Evolutionary conservation across 169 alveolate genomes (phyloP).

Genomic region (Eimeria zaria): DNA sequence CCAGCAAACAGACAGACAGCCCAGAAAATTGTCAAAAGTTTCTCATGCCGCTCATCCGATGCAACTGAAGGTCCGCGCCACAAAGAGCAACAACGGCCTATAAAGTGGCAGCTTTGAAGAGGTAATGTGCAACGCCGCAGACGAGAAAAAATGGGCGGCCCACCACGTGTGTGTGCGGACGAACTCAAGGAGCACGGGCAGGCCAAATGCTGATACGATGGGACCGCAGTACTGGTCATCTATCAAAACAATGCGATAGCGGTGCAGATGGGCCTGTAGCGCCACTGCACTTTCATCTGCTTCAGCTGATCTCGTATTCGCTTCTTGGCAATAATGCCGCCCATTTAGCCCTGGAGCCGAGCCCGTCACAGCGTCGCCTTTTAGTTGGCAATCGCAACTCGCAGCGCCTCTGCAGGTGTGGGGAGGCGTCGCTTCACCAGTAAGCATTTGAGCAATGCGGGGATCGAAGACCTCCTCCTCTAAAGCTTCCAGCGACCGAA

Average conservation of each 20-base stretch:
- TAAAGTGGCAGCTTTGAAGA: not conserved
- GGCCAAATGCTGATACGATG: slow-evolving; percentile 56
- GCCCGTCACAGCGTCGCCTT: not conserved
- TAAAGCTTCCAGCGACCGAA: slow-evolving; percentile 49
- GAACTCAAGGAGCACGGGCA: slow-evolving; percentile 27
- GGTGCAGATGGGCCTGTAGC: slow-evolving; percentile 32
- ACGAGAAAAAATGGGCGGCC: not conserved
- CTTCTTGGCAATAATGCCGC: not conserved
- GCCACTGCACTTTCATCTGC: not conserved
- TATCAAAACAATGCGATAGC: slow-evolving; percentile 53
- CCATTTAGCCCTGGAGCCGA: not conserved
- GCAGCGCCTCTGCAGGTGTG: slow-evolving; percentile 18
- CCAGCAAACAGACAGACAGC: not conserved
- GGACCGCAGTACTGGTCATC: slow-evolving; percentile 73
- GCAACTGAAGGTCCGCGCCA: not conserved
- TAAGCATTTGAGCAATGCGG: slow-evolving; percentile 5
- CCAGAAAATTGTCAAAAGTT: not conserved
- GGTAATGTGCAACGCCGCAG: not conserved
- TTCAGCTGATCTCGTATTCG: not conserved
- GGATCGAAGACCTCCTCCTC: slow-evolving; percentile 29
- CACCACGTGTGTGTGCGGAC: slow-evolving; percentile 59
- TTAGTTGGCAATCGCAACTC: not conserved
- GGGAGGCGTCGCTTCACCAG: slow-evolving; percentile 15
- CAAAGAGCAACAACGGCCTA: not conserved
- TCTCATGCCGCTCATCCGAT: not conserved